Conservation (phyloP, 2,329 filamentous ascomycete species). For the Tolypocladium nubicola region DNA sequence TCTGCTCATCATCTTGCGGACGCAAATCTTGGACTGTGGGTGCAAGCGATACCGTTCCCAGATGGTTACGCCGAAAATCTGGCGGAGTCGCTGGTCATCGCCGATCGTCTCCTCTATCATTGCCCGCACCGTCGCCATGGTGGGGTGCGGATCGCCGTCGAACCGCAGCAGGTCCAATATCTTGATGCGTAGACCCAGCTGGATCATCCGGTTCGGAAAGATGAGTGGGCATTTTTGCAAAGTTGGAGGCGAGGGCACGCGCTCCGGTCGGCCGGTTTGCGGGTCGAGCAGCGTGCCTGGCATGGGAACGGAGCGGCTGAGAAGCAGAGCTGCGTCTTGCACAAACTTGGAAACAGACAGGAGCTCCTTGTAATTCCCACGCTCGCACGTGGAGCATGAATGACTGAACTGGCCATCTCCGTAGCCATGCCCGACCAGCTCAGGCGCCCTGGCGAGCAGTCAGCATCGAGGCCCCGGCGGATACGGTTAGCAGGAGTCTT, state of each 20-base stretch:
- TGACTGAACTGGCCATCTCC: constrained; percentile 43
- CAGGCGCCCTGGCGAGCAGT: neutral
- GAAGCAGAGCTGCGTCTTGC: constrained; percentile 13
- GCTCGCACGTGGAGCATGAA: constrained; percentile 39
- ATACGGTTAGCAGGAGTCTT: neutral
- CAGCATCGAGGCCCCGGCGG: neutral
- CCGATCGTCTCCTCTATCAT: constrained; percentile 36
- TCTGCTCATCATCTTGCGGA: constrained; percentile 58
- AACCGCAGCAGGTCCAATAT: constrained; percentile 29
- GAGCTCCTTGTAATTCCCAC: constrained; percentile 42
- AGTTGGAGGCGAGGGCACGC: constrained; percentile 10
- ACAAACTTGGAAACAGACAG: constrained; percentile 53
- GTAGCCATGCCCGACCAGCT: constrained; percentile 30
- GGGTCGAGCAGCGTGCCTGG: constrained; percentile 56
- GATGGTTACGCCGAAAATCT: constrained; percentile 22
- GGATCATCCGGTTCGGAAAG: constrained; percentile 51
- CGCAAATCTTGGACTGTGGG: constrained; percentile 26
- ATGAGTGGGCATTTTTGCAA: constrained; percentile 20
- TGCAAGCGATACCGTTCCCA: constrained; percentile 12
- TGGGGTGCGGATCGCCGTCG: constrained; percentile 16
- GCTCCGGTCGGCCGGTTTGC: constrained; percentile 36
- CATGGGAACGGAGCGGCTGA: constrained; percentile 34
- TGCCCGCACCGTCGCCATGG: constrained; percentile 39
- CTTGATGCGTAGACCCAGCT: constrained; percentile 28
- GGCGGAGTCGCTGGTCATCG: constrained; percentile 24